Percentiles rank a stretch among this genome's conserved stretches.
Conservation (phyloP, 768 basidiomycete species). For the Russula ochroleuca region DNA sequence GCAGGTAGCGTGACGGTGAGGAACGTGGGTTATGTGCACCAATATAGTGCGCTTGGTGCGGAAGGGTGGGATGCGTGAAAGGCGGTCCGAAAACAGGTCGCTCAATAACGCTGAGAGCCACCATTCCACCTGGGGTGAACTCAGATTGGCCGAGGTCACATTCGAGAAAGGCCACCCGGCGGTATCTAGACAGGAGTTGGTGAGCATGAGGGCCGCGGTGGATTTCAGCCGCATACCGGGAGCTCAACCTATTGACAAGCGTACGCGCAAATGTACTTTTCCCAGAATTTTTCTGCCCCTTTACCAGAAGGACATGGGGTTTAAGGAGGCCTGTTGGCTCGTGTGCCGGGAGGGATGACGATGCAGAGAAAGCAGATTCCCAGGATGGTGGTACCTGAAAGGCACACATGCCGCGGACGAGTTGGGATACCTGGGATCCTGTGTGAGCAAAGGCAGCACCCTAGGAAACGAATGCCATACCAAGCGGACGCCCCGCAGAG, state of each 20-base stretch:
- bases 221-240: constrained; percentile 41
- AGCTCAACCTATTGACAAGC: constrained; percentile 63
- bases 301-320: constrained; percentile 47
- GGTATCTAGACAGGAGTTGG: constrained; percentile 46
- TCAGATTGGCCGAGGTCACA: constrained; percentile 94
- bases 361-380: constrained; percentile 32
- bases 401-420: constrained; percentile 34
- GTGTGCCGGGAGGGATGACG: neutral
- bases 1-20: constrained; percentile 71
- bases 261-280: constrained; percentile 86
- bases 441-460: constrained; percentile 23
- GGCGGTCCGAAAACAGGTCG: constrained; percentile 75
- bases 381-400: constrained; percentile 40
- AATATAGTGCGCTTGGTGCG: constrained; percentile 73
- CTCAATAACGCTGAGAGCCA: constrained; percentile 71
- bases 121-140: constrained; percentile 83
- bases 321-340: neutral
- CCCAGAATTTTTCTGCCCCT: constrained; percentile 81
- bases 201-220: neutral
- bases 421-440: constrained; percentile 28
- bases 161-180: constrained; percentile 85
- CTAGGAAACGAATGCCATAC: constrained; percentile 36
- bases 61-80: constrained; percentile 75
- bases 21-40: constrained; percentile 75
- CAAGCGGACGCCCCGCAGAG: constrained; percentile 47